Evolutionary conservation across 805 yeast species (phyloP).

Genomic region (Candida silvicultrix): DNA sequence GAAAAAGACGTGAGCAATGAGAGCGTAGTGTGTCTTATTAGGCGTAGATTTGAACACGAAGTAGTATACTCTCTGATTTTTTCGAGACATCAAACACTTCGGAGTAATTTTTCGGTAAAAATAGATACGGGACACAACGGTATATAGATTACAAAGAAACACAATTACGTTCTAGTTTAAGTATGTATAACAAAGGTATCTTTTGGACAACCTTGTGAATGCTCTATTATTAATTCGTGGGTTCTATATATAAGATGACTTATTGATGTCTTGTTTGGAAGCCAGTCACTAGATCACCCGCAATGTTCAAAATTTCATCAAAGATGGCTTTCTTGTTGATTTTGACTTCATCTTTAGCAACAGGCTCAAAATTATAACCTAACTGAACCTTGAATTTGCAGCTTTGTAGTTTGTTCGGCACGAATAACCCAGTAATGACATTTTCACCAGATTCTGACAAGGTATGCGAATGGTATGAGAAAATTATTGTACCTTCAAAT

Average conservation of each 20-base stretch:
- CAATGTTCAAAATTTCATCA: constrained; percentile 61
- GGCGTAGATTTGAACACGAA: background rate
- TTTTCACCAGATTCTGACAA: constrained; percentile 52
- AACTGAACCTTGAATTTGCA: constrained; percentile 74
- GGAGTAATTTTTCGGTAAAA: background rate
- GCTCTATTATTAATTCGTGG: background rate
- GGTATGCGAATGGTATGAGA: constrained; percentile 53
- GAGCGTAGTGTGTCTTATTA: background rate
- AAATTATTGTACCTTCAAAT: constrained; percentile 61
- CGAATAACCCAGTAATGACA: constrained; percentile 75
- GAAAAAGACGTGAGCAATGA: too few relatives aligned
- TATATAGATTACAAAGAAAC: background rate
- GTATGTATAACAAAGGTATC: background rate
- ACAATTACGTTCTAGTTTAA: too few relatives aligned
- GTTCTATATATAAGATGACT: background rate
- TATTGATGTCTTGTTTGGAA: constrained; percentile 16
- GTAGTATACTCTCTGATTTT: background rate
- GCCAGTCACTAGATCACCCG: constrained; percentile 56
- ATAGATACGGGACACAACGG: background rate
- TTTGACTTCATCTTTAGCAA: constrained; percentile 42
- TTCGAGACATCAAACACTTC: background rate
- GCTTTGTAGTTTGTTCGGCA: constrained; percentile 53
- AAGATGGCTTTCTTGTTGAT: constrained; percentile 70
- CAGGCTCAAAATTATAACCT: constrained; percentile 68
- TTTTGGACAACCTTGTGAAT: background rate